Conservation (phyloP, 2,329 filamentous ascomycete species). For the Aschersonia sp. region DNA sequence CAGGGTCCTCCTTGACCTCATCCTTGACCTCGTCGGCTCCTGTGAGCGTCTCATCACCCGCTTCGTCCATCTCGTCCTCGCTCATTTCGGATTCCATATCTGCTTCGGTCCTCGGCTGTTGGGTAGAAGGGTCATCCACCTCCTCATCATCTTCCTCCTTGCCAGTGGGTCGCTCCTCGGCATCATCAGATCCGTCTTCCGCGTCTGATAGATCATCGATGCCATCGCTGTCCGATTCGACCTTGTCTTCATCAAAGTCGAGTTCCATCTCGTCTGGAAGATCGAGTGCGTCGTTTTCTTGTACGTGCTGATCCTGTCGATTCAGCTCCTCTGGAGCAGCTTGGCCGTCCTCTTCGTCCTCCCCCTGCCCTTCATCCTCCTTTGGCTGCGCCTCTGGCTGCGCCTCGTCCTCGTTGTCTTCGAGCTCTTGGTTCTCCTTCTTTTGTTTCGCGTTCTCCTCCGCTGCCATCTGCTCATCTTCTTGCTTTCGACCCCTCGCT, state of each 20-base stretch:
- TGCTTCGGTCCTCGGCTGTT: slow-evolving; percentile 19
- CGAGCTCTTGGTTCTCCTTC: slow-evolving; percentile 18
- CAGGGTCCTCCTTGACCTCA: slow-evolving; percentile 21
- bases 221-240: slow-evolving; percentile 40
- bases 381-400: slow-evolving; percentile 23
- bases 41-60: slow-evolving; percentile 17
- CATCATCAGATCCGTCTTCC: slow-evolving; percentile 28
- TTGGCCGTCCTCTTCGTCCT: slow-evolving; percentile 40
- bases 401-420: slow-evolving; percentile 21
- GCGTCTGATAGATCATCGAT: slow-evolving; percentile 43
- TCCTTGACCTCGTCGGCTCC: slow-evolving; percentile 39
- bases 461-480: slow-evolving; percentile 43
- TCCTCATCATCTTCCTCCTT: slow-evolving; percentile 22
- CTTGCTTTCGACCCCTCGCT: slow-evolving; percentile 52
- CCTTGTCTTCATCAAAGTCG: slow-evolving; percentile 55
- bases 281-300: slow-evolving; percentile 70
- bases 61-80: slow-evolving; percentile 32
- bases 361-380: slow-evolving; percentile 40
- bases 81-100: slow-evolving; percentile 30
- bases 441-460: slow-evolving; percentile 43
- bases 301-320: slow-evolving; percentile 56
- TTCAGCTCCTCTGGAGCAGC: slow-evolving; percentile 39
- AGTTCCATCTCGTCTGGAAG: slow-evolving; percentile 82
- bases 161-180: slow-evolving; percentile 16
- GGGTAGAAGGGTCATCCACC: slow-evolving; percentile 19